Evolutionary conservation across 2,329 filamentous ascomycete genomes (phyloP), one percentile per base, ranked within the genome.

Genomic region (Tolypocladium inflatum): DNA sequence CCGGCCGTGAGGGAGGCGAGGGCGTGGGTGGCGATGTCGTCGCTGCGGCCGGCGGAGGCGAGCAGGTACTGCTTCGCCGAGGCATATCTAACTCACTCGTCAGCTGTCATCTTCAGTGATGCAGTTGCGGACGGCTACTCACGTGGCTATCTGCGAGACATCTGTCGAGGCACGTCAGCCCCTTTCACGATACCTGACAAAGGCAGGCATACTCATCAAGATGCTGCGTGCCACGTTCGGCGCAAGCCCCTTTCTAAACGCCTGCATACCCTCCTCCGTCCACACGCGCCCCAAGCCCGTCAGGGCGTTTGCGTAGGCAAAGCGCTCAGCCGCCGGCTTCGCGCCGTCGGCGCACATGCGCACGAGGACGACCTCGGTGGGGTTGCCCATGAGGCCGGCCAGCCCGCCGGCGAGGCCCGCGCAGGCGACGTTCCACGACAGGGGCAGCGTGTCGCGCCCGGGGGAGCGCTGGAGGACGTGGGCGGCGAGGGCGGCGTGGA

Each of bases 331-430:
- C 0, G 64, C 61, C 1, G 67, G 58, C 60, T 73, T 76, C 0
- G 76, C 76, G 1, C 74, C 76, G 62, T 78, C 76, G 17, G 75
- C 73, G 59, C 75, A 77, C 76, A 78, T 78, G 8, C 76, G 67
- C 0, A 78, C 75, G 6, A 78, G 69, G 1, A 77, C 68, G 0
- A 76, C 71, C 60, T 78, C 76, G 13, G 76, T 73, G 4, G 75
- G 76, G 30, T 78, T 78, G n/a, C 75, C 75, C 3, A 78, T 64
- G 64, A 43, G 41, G n/a, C 41, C n/a, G 4, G 41, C 41, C 41
- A 23, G n/a, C n/a, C 41, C 41, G n/a, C 41, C 41, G 41, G 41
- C 41, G 41, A 43, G n/a, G 41, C 41, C 41, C 41, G 41, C 41
- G 41, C 41, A 43, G 41, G 41, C 41, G 11, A 23, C n/a, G 41